Base-by-base conservation (phyloP, 2,329 filamentous ascomycete genomes). In the Xylariaceae sp. region DNA sequence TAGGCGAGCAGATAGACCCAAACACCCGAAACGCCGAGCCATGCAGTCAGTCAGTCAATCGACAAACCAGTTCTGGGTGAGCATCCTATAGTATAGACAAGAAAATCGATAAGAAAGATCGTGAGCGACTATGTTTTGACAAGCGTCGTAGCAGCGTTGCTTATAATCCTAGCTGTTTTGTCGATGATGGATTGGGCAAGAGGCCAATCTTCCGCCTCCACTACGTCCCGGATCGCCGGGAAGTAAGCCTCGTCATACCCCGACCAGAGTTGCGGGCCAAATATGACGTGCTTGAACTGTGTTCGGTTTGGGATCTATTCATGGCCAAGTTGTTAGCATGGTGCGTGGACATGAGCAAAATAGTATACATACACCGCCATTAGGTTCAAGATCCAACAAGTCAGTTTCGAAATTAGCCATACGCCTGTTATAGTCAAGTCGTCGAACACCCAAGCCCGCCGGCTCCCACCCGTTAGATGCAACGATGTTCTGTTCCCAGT, bases 271-370 rank as follows among this genome's bases (percentile, higher is more conserved):
- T 91, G 84, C 0, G 94, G 94, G 1, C 89, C 93, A 69, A 92
- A 96, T 51, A 99, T 76, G 67, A 95, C 82, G 72, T 97, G 94
- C 72, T 95, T 96, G 80, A 92, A 99, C 73, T 97, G 94, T 4
- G 89, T 89, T 60, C 93, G 86, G 64, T 91, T 91, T 32, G 90
- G 89, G 4, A 96, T 82, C 88, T 92, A 50, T 52, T 20, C 54
- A 39, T 23, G 5, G 32, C 2, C 15, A 30, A 2, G 40, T 26
- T 18, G 23, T 55, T 23, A 53, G 29, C 24, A 18, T 32, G 40
- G 10, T n/a, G 13, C 15, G 26, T 20, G 3, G 15, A 39, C 13
- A 51, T 46, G n/a, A 35, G 39, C 39, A 16, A 48, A 45, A 45
- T 24, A 40, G 50, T 9, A 16, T 4, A 85, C 89, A 80, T 82